These are phyloP conservation scores for Stygiomarasmius scandens DNA, from an alignment of 1,284 basidiomycete genomes.

Conservation along the genomic window DNA sequence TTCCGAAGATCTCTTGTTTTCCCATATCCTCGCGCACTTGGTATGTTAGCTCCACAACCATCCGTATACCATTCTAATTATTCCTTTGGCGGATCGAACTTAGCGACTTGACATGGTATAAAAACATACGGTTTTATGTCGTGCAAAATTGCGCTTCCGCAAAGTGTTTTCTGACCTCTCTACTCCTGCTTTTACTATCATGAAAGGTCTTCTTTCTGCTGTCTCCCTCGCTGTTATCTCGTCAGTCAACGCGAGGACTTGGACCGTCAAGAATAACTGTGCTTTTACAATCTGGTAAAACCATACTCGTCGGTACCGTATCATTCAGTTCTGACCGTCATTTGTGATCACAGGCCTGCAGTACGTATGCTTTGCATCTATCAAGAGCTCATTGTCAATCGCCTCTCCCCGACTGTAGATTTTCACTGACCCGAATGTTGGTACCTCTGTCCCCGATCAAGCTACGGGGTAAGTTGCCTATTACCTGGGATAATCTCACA, in stretches of 20 bases:
- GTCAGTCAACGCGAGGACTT: constrained; percentile 7
- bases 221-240: constrained; percentile 13
- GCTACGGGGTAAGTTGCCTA: constrained; percentile 19
- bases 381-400: not conserved
- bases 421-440: constrained; percentile 24
- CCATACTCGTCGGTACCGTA: not conserved
- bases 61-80: too few species aligned
- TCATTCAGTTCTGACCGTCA: not conserved
- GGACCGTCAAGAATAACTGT: constrained; percentile 24
- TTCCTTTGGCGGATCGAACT: too few species aligned
- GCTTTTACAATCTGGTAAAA: constrained; percentile 20
- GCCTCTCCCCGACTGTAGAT: constrained; percentile 3
- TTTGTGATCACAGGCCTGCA: constrained; percentile 6
- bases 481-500: not conserved
- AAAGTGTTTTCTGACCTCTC: too few species aligned
- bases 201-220: constrained; percentile 10
- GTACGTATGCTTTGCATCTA: not conserved
- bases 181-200: not conserved
- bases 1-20: too few species aligned
- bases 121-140: too few species aligned
- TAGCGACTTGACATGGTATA: too few species aligned
- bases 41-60: too few species aligned
- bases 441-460: constrained; percentile 16
- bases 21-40: too few species aligned
- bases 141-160: too few species aligned